Conservation (phyloP, 495 filamentous ascomycete genomes). For the Endocarpon pusillum region DNA sequence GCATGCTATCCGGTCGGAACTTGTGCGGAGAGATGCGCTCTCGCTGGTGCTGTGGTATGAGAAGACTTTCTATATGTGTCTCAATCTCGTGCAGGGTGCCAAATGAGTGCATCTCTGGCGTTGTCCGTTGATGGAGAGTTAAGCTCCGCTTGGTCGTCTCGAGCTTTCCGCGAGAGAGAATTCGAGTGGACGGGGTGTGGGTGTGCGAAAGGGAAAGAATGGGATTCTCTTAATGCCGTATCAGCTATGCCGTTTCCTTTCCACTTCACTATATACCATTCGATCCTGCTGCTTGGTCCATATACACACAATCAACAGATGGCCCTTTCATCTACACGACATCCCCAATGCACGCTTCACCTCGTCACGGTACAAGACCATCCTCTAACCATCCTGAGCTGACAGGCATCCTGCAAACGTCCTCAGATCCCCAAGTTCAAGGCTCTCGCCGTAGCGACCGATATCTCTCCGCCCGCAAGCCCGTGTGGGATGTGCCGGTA, state of each 20-base stretch:
- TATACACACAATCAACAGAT: background rate
- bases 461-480: conserved; percentile 53
- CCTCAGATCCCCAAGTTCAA: conserved; percentile 37
- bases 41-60: conserved; percentile 65
- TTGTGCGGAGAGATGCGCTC: conserved; percentile 80
- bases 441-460: conserved; percentile 74
- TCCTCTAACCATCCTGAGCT: background rate
- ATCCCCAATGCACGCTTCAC: no score
- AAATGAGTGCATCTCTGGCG: no score
- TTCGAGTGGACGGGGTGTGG: no score
- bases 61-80: conserved; percentile 11
- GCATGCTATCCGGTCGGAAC: conserved; percentile 81
- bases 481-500: conserved; percentile 54
- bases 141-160: background rate
- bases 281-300: background rate
- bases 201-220: no score
- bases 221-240: no score
- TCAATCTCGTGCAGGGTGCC: no score
- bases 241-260: no score
- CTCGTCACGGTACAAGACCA: no score
- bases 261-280: no score
- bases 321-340: background rate
- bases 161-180: no score
- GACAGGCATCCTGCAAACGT: background rate
- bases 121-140: background rate